Conservation (phyloP, 768 basidiomycete genomes). For the Phaeotremella fagi region DNA sequence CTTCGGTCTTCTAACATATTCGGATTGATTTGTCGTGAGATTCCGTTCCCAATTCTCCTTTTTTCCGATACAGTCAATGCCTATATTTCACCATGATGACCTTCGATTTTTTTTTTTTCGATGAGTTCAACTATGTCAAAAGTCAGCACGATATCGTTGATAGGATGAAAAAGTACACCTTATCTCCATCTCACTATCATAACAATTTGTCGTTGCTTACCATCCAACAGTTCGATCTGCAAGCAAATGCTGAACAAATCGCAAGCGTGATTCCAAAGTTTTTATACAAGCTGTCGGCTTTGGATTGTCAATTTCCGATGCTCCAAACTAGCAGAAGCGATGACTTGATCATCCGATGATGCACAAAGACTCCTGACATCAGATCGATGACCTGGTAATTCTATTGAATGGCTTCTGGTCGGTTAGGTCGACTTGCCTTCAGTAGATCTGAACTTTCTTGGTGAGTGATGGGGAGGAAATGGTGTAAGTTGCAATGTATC, state of each 20-base stretch:
- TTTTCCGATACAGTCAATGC: constrained; percentile 80
- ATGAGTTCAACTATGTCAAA: neutral
- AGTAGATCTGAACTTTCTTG: constrained; percentile 52
- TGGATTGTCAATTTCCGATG: constrained; percentile 92
- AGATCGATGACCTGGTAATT: constrained; percentile 85
- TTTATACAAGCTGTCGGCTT: constrained; percentile 86
- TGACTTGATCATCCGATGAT: constrained; percentile 82
- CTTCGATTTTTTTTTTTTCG: constrained; percentile 62
- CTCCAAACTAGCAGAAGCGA: constrained; percentile 88
- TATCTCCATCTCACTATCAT: constrained; percentile 99
- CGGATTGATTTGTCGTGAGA: constrained; percentile 98
- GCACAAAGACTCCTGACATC: constrained; percentile 81
- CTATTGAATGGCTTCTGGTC: constrained; percentile 69
- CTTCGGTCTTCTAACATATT: constrained; percentile 97
- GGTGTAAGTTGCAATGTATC: constrained; percentile 81
- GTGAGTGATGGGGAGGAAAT: constrained; percentile 60
- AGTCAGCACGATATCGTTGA: constrained; percentile 16
- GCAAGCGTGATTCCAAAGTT: constrained; percentile 91
- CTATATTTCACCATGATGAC: constrained; percentile 96
- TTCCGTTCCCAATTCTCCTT: constrained; percentile 88
- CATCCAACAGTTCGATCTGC: constrained; percentile 95
- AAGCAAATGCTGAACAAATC: constrained; percentile 86
- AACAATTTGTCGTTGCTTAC: constrained; percentile 88
- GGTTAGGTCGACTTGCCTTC: constrained; percentile 52
- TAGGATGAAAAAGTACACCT: too few species aligned